Evolutionary conservation across 1,139 yeast genomes (phyloP), one percentile per base, ranked within the genome.

Genomic region (Candida pseudoviswanathii): DNA sequence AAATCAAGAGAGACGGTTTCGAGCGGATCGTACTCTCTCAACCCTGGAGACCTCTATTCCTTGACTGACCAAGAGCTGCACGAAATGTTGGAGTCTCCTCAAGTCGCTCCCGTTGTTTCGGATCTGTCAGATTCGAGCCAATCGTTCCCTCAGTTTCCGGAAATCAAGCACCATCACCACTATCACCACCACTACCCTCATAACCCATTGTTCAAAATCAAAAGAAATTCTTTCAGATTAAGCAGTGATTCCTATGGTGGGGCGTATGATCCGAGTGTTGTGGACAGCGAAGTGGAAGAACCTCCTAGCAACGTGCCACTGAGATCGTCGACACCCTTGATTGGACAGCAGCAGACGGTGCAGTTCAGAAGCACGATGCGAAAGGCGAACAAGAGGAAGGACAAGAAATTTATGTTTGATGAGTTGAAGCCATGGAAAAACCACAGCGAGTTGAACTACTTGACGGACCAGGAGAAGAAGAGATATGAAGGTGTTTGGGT

Each of bases 361-460:
- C 79, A 77, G 45, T 73, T 84, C 54, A 78, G 77, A 55, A 81
- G 88, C 1, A 87, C 96, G 2, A 80, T 89, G 85, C 73, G 96
- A 47, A 82, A 82, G 55, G 77, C 78, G 44, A 78, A 75, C 57
- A 71, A 67, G 49, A 58, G 67, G 45, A 70, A 67, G 49, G 75
- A 70, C 26, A 73, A 70, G 54, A 77, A 75, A 58, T 68, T 74
- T 41, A 64, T 68, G 24, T 92, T 94, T 65, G 87, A 94, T 63
- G 96, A 89, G 58, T 90, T 89, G 55, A 91, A 92, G 65, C 98
- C 98, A 0, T 94, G 99, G 98, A 94, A 92, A 60, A 85, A 89
- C 60, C 97, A 90, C 63, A 75, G 73, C 39, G 88, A 84, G 54
- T 75, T 84, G 8, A 75, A 74, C 43, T 75, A 71, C 47, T 77